A percentile compares a stretch with the other conserved stretches of the same genome.
phyloP scores from a whole-genome alignment of 768 basidiomycete species.

The Mycena floridula region DNA sequence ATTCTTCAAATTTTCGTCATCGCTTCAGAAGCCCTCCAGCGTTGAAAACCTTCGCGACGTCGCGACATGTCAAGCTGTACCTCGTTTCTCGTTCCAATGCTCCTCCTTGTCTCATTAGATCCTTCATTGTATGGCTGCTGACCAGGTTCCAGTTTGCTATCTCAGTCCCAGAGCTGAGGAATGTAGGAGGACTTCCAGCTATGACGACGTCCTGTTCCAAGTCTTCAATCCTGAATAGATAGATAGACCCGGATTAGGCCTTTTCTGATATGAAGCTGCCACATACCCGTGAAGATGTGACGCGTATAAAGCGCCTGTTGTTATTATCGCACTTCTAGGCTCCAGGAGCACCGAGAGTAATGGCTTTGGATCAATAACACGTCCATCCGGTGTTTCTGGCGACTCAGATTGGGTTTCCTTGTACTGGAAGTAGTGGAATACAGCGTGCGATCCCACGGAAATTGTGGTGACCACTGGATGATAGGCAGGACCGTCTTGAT shows the following conservation, averaged over 20 bases:
- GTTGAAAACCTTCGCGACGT: conserved; percentile 59
- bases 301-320: conserved; percentile 61
- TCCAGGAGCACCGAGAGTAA: conserved; percentile 74
- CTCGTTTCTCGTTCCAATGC: conserved; percentile 50
- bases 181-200: conserved; percentile 18
- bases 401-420: conserved; percentile 15
- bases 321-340: conserved; percentile 80
- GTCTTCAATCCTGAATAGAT: conserved; percentile 47
- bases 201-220: conserved; percentile 41
- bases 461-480: conserved; percentile 87
- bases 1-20: too few species aligned
- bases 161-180: conserved; percentile 20
- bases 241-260: conserved; percentile 1
- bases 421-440: conserved; percentile 81
- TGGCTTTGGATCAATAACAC: conserved; percentile 57
- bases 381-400: conserved; percentile 16
- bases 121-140: conserved; percentile 27
- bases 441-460: conserved; percentile 76
- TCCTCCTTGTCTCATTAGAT: conserved; percentile 41
- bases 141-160: conserved; percentile 61
- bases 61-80: conserved; percentile 83
- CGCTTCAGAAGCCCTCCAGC: conserved; percentile 20
- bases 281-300: conserved; percentile 66
- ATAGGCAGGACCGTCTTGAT: conserved; percentile 90
- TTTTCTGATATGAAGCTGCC: conserved; percentile 4